Evolutionary conservation across 148 eudicot genomes (phyloP).

Genomic region (Talinum fruticosum): DNA sequence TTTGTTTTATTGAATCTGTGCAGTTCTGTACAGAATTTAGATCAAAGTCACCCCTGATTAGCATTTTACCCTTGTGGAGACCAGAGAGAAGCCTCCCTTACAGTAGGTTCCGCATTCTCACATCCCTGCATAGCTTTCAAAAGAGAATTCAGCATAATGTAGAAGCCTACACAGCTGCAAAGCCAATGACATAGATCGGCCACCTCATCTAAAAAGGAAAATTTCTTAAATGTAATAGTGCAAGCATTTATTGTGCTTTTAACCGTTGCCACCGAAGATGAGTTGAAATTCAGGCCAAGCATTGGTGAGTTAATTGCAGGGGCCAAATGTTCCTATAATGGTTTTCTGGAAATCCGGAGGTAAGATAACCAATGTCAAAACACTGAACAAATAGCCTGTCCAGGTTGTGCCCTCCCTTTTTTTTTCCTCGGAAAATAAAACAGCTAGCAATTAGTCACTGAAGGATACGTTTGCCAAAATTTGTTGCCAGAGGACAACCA

Average conservation of each 20-base stretch:
- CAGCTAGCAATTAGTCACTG: not conserved
- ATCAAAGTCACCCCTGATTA: conserved; percentile 31
- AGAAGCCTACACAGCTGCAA: not conserved
- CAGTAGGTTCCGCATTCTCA: conserved; percentile 14
- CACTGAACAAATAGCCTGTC: not conserved
- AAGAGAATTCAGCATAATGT: conserved; percentile 13
- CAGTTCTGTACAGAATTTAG: conserved; percentile 28
- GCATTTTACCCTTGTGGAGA: conserved; percentile 33
- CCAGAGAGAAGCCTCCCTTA: conserved; percentile 9
- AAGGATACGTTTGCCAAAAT: no score
- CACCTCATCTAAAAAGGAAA: conserved; percentile 7
- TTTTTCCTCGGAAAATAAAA: not conserved
- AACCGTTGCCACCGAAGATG: conserved; percentile 10
- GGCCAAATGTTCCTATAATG: conserved; percentile 8
- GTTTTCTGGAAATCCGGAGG: conserved; percentile 10
- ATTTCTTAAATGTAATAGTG: conserved; percentile 14
- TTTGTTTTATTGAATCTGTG: conserved; percentile 33
- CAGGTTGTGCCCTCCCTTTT: not conserved
- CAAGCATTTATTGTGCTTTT: conserved; percentile 5
- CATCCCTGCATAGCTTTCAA: conserved; percentile 27
- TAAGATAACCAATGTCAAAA: not conserved
- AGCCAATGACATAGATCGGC: not conserved
- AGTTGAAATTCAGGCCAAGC: conserved; percentile 9
- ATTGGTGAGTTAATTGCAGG: conserved; percentile 8
- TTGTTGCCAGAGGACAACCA: no score